A percentile compares a stretch with the other conserved stretches of the same genome.
phyloP scores from a whole-genome alignment of 176 grass and related monocot species.

The Cymbopogon citratus region DNA sequence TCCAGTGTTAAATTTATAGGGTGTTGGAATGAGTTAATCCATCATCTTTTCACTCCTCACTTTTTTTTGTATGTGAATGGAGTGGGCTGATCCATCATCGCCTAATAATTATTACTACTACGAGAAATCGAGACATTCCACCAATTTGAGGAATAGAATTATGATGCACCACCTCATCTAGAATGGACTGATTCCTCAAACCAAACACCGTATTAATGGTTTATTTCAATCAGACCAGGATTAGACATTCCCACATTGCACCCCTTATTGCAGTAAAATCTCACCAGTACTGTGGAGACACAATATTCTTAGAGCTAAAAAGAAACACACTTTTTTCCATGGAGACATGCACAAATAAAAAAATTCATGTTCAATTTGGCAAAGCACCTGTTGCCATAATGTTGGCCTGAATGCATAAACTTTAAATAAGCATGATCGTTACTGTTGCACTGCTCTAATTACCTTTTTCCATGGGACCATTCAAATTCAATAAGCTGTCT shows the following conservation, averaged over 20 bases:
- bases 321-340: neutral
- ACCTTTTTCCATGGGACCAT: neutral
- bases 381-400: neutral
- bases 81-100: too few relatives aligned
- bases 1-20: neutral
- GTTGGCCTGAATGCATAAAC: neutral
- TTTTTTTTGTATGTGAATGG: too few relatives aligned
- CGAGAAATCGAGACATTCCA: too few relatives aligned
- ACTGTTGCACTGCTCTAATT: neutral
- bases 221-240: neutral
- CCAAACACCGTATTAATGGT: neutral
- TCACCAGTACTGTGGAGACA: neutral
- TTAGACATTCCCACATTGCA: neutral
- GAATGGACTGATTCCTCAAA: neutral
- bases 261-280: neutral
- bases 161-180: neutral
- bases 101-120: too few relatives aligned
- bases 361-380: neutral
- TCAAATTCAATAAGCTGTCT: neutral
- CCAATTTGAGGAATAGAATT: too few relatives aligned
- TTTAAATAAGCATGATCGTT: neutral
- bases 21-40: neutral
- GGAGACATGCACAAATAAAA: neutral
- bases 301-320: neutral
- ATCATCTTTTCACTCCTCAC: neutral